phyloP scores from a whole-genome alignment of 108 stramenopile species.

The Phaeodactylum tricornutum region DNA sequence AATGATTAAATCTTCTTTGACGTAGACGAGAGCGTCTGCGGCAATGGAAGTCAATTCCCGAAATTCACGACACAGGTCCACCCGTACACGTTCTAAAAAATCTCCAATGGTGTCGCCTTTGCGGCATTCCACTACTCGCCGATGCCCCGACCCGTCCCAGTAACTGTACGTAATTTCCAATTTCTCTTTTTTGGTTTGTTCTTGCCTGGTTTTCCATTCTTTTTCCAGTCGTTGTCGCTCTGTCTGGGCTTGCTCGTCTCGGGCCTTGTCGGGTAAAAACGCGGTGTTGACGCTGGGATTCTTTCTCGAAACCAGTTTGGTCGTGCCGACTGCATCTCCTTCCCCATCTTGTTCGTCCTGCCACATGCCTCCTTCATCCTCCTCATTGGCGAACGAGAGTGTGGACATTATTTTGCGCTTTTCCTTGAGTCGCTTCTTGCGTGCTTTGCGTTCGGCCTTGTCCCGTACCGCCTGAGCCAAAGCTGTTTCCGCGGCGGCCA shows the following conservation, averaged over 20 bases:
- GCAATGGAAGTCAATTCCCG: constrained; percentile 62
- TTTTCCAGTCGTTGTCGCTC: constrained; percentile 57
- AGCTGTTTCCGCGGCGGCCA: constrained; percentile 2
- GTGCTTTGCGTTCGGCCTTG: constrained; percentile 20
- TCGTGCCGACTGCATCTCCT: neutral
- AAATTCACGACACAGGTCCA: constrained; percentile 74
- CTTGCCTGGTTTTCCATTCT: constrained; percentile 83
- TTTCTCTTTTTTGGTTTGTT: constrained; percentile 62
- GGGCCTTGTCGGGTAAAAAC: constrained; percentile 84
- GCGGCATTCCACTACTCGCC: constrained; percentile 50
- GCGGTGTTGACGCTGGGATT: constrained; percentile 90
- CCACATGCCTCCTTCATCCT: constrained; percentile 41
- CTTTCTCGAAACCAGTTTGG: constrained; percentile 36
- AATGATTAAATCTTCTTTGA: constrained; percentile 98
- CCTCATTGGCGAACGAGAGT: constrained; percentile 59
- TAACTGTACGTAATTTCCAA: constrained; percentile 92
- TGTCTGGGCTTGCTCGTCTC: constrained; percentile 46
- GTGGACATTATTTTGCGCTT: constrained; percentile 56
- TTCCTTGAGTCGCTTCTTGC: constrained; percentile 46
- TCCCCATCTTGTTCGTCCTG: constrained; percentile 7
- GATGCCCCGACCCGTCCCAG: constrained; percentile 96
- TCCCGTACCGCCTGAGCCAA: constrained; percentile 6
- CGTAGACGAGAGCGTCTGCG: constrained; percentile 87
- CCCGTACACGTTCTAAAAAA: constrained; percentile 82
- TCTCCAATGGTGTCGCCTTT: constrained; percentile 87